Evolutionary conservation across 139 green algal genomes (phyloP).

Genomic region (Ettlia oleoabundans): DNA sequence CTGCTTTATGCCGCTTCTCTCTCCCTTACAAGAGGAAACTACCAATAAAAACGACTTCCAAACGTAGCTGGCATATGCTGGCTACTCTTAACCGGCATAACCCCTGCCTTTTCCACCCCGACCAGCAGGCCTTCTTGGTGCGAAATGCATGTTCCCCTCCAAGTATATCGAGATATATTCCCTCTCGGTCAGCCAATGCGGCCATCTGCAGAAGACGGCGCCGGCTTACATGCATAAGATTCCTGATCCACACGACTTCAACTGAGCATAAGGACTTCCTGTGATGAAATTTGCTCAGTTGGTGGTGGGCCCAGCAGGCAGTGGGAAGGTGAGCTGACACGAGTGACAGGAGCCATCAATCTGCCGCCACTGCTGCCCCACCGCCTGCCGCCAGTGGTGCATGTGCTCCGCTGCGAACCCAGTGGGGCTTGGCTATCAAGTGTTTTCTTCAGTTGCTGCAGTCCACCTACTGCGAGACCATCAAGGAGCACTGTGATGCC

Average conservation of each 20-base stretch:
- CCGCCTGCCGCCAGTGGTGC: not conserved
- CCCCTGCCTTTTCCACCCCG: too few species aligned
- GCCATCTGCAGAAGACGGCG: too few species aligned
- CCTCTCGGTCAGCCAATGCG: too few species aligned
- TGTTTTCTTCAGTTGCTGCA: slow-evolving; percentile 46
- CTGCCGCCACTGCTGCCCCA: too few species aligned
- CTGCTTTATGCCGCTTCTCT: not conserved
- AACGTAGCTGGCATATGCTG: not conserved
- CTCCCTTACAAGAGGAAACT: not conserved
- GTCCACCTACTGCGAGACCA: slow-evolving; percentile 94
- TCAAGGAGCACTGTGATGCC: slow-evolving; percentile 93
- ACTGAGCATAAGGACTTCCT: too few species aligned
- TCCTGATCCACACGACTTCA: too few species aligned
- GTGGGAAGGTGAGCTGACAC: slow-evolving; percentile 81
- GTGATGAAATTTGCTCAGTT: slow-evolving; percentile 84
- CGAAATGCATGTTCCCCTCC: too few species aligned
- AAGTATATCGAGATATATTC: too few species aligned
- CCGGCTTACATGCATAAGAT: too few species aligned
- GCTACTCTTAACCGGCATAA: too few species aligned
- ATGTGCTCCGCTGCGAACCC: too few species aligned
- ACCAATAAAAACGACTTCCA: not conserved
- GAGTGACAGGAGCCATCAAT: not conserved
- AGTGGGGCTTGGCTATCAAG: not conserved
- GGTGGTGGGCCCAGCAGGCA: slow-evolving; percentile 96
- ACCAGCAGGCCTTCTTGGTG: too few species aligned